phyloP scores from a whole-genome alignment of 139 green algal species.

The Auxenochlorella protothecoides region DNA sequence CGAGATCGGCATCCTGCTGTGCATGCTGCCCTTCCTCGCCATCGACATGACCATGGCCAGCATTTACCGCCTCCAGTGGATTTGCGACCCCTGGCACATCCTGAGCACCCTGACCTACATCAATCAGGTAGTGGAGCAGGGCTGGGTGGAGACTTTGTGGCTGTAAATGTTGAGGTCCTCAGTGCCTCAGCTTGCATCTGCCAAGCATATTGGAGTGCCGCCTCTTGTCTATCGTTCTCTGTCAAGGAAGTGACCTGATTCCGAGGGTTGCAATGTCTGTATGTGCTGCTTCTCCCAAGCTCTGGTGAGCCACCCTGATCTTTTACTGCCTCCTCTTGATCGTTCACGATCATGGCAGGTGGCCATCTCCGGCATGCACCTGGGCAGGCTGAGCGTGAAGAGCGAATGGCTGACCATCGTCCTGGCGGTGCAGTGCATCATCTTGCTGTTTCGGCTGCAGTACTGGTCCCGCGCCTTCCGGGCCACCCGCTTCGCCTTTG shows the following conservation, averaged over 20 bases:
- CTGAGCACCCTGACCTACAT: slow-evolving; percentile 32
- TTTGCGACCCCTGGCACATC: slow-evolving; percentile 33
- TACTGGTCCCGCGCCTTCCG: slow-evolving; percentile 19
- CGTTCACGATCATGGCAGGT: slow-evolving; percentile 16
- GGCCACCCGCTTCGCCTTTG: slow-evolving; percentile 9
- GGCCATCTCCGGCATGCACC: slow-evolving; percentile 29
- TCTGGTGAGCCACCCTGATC: too few species aligned
- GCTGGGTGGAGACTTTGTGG: too few species aligned
- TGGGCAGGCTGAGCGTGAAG: slow-evolving; percentile 24
- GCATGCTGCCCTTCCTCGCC: slow-evolving; percentile 40
- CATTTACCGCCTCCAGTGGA: slow-evolving; percentile 23
- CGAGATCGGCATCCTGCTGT: slow-evolving; percentile 23
- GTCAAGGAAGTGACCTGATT: too few species aligned
- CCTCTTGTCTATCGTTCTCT: too few species aligned
- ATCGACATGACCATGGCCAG: slow-evolving; percentile 27
- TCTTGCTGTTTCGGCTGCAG: slow-evolving; percentile 32
- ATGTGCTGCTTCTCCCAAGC: too few species aligned
- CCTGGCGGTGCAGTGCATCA: slow-evolving; percentile 16
- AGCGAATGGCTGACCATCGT: slow-evolving; percentile 21
- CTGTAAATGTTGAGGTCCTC: too few species aligned
- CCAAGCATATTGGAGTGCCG: too few species aligned
- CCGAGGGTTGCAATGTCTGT: too few species aligned
- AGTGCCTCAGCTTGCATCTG: too few species aligned
- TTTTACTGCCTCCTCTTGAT: too few species aligned
- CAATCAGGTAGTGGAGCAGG: slow-evolving; percentile 17